These are phyloP conservation scores for Populus davidiana DNA, from an alignment of 345 rosid genomes.

Conservation along the genomic window DNA sequence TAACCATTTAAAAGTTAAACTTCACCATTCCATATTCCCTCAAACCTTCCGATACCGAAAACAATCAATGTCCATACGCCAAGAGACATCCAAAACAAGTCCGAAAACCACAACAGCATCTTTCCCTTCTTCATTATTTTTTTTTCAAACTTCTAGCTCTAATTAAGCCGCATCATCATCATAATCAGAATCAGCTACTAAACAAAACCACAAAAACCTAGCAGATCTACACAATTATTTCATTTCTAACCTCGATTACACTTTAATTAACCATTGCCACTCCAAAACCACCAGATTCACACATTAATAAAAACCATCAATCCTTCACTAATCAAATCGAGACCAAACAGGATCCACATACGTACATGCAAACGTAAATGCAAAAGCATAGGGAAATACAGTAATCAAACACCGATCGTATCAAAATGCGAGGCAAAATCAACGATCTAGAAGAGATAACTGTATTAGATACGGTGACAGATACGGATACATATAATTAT, in stretches of 20 bases:
- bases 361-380: background rate
- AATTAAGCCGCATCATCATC: too few species aligned
- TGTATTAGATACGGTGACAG: background rate
- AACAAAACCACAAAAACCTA: background rate
- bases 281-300: slow-evolving; percentile 12
- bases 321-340: slow-evolving; percentile 2
- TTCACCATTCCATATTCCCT: background rate
- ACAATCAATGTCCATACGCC: background rate
- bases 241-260: slow-evolving; percentile 2
- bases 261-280: background rate
- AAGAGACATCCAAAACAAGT: background rate
- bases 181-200: background rate
- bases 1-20: background rate
- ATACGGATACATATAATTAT: slow-evolving; percentile 4
- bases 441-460: background rate
- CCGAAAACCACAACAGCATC: background rate
- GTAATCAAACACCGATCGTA: background rate
- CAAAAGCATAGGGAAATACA: background rate
- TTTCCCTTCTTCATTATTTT: too few species aligned
- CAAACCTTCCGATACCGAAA: background rate
- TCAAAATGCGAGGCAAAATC: background rate
- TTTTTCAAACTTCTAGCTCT: background rate
- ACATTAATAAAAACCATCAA: background rate
- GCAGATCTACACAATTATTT: slow-evolving; percentile 20
- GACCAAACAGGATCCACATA: background rate